Evolutionary conservation across 257 asterid genomes (phyloP).

Genomic region (Solanum dulcamara): DNA sequence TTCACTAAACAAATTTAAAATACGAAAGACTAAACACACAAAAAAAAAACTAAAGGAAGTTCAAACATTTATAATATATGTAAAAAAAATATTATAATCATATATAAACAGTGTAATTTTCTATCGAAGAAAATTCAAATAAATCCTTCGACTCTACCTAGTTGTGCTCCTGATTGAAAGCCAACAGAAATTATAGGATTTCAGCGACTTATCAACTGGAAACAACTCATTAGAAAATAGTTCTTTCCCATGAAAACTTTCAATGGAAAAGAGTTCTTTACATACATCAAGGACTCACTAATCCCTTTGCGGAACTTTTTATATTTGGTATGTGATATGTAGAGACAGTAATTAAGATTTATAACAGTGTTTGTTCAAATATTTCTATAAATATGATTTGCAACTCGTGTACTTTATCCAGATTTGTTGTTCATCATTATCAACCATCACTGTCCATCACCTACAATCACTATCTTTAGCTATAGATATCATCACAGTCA

Average conservation of each 20-base stretch:
- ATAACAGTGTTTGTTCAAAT: not conserved
- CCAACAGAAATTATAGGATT: not conserved
- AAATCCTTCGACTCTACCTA: accelerated
- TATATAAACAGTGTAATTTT: not conserved
- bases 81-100: not conserved
- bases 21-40: not conserved
- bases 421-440: not conserved
- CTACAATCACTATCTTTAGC: not conserved
- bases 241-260: not conserved
- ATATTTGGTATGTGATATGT: not conserved
- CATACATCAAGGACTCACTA: not conserved
- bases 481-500: not conserved
- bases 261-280: not conserved
- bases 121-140: not conserved
- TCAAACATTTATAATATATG: not conserved
- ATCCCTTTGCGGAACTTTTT: not conserved
- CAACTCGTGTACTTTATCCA: not conserved
- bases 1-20: not conserved
- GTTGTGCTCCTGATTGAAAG: not conserved
- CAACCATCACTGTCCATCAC: not conserved
- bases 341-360: not conserved
- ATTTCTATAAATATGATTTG: not conserved
- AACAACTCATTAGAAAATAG: not conserved
- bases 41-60: not conserved
- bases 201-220: not conserved